A percentile compares a stretch with the other conserved stretches of the same genome.
Evolutionary conservation across 371 early-diverging fungal genomes (phyloP).

Genomic region (Basidiobolus meristosporus): DNA sequence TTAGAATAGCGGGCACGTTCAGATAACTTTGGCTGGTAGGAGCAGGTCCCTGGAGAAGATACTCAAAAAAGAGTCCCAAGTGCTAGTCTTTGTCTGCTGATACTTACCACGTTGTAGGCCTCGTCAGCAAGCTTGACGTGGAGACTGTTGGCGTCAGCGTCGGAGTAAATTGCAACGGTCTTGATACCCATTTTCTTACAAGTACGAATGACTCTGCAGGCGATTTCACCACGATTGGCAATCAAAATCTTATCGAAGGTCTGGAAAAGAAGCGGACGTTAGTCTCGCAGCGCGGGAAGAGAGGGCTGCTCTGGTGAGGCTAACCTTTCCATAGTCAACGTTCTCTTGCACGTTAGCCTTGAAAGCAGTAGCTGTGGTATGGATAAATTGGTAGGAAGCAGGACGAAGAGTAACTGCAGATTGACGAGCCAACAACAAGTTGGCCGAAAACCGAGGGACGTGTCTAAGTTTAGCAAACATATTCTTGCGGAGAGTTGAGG

Average conservation of each 20-base stretch:
- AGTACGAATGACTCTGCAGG: constrained; percentile 79
- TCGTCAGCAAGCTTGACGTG: constrained; percentile 59
- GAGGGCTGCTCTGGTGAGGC: too few species aligned
- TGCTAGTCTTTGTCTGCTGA: background rate
- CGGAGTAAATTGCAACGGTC: constrained; percentile 86
- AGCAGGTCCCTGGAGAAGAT: constrained; percentile 26
- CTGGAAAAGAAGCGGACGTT: constrained; percentile 3
- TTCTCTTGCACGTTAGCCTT: too few species aligned
- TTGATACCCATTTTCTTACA: constrained; percentile 64
- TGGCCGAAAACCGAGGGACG: too few species aligned
- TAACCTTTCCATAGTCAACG: too few species aligned
- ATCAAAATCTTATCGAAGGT: constrained; percentile 84
- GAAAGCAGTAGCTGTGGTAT: too few species aligned
- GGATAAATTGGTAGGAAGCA: too few species aligned
- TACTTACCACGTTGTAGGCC: constrained; percentile 33
- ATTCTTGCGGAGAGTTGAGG: too few species aligned
- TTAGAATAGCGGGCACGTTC: constrained; percentile 24
- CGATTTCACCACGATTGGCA: constrained; percentile 95
- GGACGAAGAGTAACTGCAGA: too few species aligned
- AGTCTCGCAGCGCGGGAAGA: too few species aligned
- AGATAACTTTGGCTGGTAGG: constrained; percentile 40
- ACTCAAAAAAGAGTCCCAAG: background rate
- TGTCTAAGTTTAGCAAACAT: too few species aligned
- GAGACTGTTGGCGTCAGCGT: constrained; percentile 58
- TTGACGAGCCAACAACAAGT: too few species aligned